Evolutionary conservation across 192 early-diverging fungal genomes (phyloP), one percentile per base, ranked within the genome.

Genomic region (Martensiomyces pterosporus): DNA sequence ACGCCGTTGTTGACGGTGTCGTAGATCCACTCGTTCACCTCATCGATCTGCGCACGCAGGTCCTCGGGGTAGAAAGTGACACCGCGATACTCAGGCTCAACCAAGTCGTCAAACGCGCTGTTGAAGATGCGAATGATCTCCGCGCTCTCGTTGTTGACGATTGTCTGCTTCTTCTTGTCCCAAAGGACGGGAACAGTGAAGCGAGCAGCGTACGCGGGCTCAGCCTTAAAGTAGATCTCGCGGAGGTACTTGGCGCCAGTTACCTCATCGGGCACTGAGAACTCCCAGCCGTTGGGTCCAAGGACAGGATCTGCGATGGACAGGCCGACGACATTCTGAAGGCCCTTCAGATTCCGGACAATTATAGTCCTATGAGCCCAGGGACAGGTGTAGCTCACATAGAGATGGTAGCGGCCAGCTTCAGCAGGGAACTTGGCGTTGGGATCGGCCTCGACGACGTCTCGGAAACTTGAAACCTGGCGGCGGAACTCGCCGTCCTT

Each of bases 71-170:
- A 98, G 46, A 80, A 92, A 23, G 79, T 82, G 29, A 88, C 43
- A 7, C 72, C 82, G 4, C 81, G 83, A 47, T 79, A 82, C 47
- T 75, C 77, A 26, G 78, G 70, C 14, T 72, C 74, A 0, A 87
- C 59, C 43, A 84, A 73, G 19, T 84, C 80, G 56, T 97, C 85
- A 47, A 98, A 98, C 2, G 76, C 86, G 2, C 80, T 77, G 80
- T 98, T 96, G 52, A 98, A 76, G 71, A 95, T 93, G 17, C 91
- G 82, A 43, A 98, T 96, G 39, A 98, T 95, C 59, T 98, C 95
- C 4, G 87, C 87, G 52, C 80, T 84, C 74, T 98, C 95, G 70
- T 98, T 98, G 84, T 92, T 98, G 15, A 90, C 86, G 43, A 98
- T 97, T 18, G 92, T 98, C 32, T 82, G 39, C 23, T 69, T 67